Evolutionary conservation across 495 filamentous ascomycete genomes (phyloP), one percentile per base, ranked within the genome.

Genomic region (Podospora fimiseda): DNA sequence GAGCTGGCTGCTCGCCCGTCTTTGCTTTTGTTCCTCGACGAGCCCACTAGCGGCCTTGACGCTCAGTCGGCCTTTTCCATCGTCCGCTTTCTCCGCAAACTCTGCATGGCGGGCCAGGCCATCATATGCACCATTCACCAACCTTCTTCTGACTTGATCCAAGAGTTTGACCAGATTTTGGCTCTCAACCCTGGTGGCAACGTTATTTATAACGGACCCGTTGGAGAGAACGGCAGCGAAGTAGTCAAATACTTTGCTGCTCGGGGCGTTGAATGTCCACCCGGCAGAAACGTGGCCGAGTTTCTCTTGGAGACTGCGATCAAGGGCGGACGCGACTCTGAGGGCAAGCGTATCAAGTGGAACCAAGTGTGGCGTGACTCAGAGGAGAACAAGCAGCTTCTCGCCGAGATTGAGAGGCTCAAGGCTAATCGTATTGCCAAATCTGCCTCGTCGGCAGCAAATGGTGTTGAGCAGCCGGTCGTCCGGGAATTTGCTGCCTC

Each of bases 1-100:
- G 92, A 97, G 63, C 71, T 97, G 1, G 91, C 88, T 2, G 89
- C 91, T 4, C 90, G 90, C 61, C 92, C 91, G 0, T 83, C 80
- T 19, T 74, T 91, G 0, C 59, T 89, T 4, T 78, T 90, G 52
- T 90, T 90, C 64, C 67, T 90, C 24, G 87, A 90, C 60, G 86
- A 90, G 57, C 87, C 88, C 2, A 90, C 87, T 2, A 87, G 82
- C 46, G 91, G 91, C 48, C 79, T 96, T 3, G 91, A 96, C 67
- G 85, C 82, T 21, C 89, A 95, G 60, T 85, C 85, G 0, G 90
- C 90, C 0, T 87, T 78, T 64, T 88, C 83, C 0, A 92, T 95
- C 56, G 79, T 95, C 7, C 77, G 84, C 11, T 94, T 95, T 73
- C 69, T 96, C 47, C 84, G 84, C 69, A 96, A 95, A 68, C 76